These are phyloP conservation scores for Huntiella savannae DNA, from an alignment of 2,329 filamentous ascomycete species.

Conservation along the genomic window DNA sequence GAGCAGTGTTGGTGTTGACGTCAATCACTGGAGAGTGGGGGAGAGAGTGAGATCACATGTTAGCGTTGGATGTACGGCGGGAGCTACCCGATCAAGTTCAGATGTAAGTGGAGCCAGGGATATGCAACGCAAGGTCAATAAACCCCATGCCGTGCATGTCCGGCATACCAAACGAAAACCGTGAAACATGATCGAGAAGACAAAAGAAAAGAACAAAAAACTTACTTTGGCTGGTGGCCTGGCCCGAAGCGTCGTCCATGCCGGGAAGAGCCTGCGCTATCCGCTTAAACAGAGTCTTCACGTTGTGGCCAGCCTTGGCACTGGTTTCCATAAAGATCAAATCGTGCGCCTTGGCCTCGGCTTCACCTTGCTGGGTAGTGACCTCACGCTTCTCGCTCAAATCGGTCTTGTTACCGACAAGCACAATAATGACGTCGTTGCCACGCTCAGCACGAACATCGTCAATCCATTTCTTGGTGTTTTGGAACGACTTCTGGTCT, in stretches of 20 bases:
- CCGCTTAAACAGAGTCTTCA: constrained; percentile 91
- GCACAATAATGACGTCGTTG: constrained; percentile 95
- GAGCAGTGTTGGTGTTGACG: constrained; percentile 63
- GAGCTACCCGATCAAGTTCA: too few relatives aligned
- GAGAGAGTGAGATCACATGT: too few relatives aligned
- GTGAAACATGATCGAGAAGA: background rate
- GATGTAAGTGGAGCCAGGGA: constrained; percentile 1
- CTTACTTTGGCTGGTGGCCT: constrained; percentile 59
- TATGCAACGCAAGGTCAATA: background rate
- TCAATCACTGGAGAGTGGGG: constrained; percentile 52
- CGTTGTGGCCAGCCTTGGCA: constrained; percentile 93
- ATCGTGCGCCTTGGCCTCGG: constrained; percentile 94
- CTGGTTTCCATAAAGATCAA: constrained; percentile 99
- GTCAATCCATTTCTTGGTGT: constrained; percentile 98
- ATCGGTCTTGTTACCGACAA: constrained; percentile 98
- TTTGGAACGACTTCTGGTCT: constrained; percentile 93
- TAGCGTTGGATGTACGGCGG: too few relatives aligned
- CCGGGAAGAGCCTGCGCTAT: constrained; percentile 95
- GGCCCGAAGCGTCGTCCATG: constrained; percentile 75
- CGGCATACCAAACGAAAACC: background rate
- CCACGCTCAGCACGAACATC: constrained; percentile 91
- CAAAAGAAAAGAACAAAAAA: constrained; percentile 14
- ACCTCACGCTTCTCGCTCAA: constrained; percentile 96
- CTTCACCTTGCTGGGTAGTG: constrained; percentile 86
- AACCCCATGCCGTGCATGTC: too few relatives aligned